Base-by-base conservation (phyloP, 2,329 filamentous ascomycete species). In the Venturia oleaginea region DNA sequence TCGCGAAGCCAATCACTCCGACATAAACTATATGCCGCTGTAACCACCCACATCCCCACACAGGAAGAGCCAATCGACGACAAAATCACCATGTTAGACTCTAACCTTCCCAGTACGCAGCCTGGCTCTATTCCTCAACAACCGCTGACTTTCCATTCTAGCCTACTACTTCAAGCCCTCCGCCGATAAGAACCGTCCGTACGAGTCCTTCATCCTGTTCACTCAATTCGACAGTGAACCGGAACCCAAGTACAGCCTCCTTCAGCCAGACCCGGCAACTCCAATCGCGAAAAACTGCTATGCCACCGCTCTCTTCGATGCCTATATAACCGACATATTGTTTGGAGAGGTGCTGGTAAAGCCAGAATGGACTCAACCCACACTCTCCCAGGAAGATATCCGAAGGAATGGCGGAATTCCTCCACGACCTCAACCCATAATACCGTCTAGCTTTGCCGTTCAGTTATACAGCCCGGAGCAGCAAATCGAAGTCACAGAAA, bases 381-480 rank as follows among this genome's bases (percentile, higher is more conserved):
- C 86, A 0, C 81, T 96, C 7, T 93, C 91, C 0, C 85, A 89
- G 59, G 91, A 94, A 63, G 89, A 95, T 72, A 83, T 92, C 65
- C 86, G 91, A 67, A 83, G 76, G 66, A 83, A 89, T 71, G 87
- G 86, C 66, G 88, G 87, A 19, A 77, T 85, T 0, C 79, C 83
- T 3, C 86, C 83, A 27, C 84, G 83, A 19, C 87, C 88, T 0
- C 83, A 88, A 66, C 89, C 92, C 11, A 81, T 90, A 40, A 83
- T 91, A 34, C 92, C 93, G 0, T 86, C 87, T 65, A 81, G 85
- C 63, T 96, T 97, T 74, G 82, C 83, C n/a, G 83, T 97, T 46
- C 88, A 93, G 70, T 86, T 99, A 3, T 97, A 97, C 80, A 94
- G 96, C 73, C 94, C 94, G 0, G 93, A 97, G 73, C 91, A 94